Conservation (phyloP, 306 rosid species). For the Hippophae tibetana region DNA sequence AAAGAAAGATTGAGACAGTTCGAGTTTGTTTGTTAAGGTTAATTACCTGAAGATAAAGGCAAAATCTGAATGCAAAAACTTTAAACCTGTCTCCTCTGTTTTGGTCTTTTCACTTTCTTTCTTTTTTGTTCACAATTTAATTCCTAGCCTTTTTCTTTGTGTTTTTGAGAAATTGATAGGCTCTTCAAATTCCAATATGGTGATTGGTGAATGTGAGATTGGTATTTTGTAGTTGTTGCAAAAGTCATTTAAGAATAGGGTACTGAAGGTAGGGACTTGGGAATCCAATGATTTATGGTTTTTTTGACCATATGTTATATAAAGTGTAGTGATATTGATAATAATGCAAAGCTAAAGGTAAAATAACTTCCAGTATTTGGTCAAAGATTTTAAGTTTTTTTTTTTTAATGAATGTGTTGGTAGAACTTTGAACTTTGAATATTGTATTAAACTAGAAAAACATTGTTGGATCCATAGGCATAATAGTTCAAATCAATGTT, state of each 20-base stretch:
- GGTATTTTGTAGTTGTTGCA: slow-evolving; percentile 18
- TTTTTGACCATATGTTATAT: slow-evolving; percentile 57
- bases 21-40: slow-evolving; percentile 24
- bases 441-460: slow-evolving; percentile 8
- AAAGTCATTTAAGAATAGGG: slow-evolving; percentile 30
- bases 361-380: neutral
- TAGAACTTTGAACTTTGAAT: slow-evolving; percentile 10
- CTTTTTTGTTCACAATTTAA: slow-evolving; percentile 12
- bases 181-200: neutral
- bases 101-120: slow-evolving; percentile 23
- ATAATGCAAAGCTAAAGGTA: slow-evolving; percentile 70
- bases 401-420: neutral
- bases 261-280: slow-evolving; percentile 20
- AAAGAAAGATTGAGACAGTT: slow-evolving; percentile 24
- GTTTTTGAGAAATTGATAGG: slow-evolving; percentile 3
- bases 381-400: slow-evolving; percentile 12
- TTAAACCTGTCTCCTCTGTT: slow-evolving; percentile 21
- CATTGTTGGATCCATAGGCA: slow-evolving; percentile 18
- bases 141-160: slow-evolving; percentile 9
- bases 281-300: slow-evolving; percentile 28
- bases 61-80: slow-evolving; percentile 19
- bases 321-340: slow-evolving; percentile 47
- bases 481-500: slow-evolving; percentile 9
- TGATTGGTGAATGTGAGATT: slow-evolving; percentile 4
- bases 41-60: slow-evolving; percentile 37